These are phyloP conservation scores for Cutaneotrichosporon sp. DNA, from an alignment of 1,284 basidiomycete species.

Conservation along the genomic window DNA sequence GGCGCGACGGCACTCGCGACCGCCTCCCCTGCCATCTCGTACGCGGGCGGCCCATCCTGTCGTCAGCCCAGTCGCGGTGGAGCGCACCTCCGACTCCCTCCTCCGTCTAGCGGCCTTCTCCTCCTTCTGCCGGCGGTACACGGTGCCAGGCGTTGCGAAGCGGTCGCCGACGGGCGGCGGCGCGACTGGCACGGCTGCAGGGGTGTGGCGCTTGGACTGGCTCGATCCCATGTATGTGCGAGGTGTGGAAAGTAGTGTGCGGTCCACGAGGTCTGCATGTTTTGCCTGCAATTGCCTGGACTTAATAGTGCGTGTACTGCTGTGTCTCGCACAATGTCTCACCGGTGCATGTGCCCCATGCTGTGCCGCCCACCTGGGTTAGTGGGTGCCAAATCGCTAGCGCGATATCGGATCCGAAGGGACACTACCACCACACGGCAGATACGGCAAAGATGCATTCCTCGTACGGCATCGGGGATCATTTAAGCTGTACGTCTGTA, in stretches of 20 bases:
- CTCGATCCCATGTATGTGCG: slow-evolving; percentile 6
- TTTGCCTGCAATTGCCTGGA: too few relatives aligned
- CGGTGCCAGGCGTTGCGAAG: background rate
- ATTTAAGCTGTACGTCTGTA: background rate
- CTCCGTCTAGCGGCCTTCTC: background rate
- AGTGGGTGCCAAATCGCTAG: background rate
- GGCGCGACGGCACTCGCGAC: background rate
- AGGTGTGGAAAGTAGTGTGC: background rate
- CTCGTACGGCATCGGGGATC: background rate
- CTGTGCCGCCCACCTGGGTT: background rate
- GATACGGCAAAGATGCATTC: background rate
- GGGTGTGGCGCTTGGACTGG: background rate
- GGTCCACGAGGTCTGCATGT: background rate
- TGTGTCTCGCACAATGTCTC: background rate
- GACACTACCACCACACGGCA: too few relatives aligned
- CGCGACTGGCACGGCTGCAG: background rate
- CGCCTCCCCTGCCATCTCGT: background rate
- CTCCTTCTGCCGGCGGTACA: background rate
- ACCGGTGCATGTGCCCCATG: background rate
- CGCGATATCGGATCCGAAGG: background rate
- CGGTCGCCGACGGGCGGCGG: slow-evolving; percentile 1
- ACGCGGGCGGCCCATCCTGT: background rate
- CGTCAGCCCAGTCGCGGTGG: background rate
- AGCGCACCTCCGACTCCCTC: background rate
- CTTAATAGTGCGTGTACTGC: background rate